These are phyloP conservation scores for Paraleonurus japonicus DNA, from an alignment of 257 asterid species.

Conservation along the genomic window DNA sequence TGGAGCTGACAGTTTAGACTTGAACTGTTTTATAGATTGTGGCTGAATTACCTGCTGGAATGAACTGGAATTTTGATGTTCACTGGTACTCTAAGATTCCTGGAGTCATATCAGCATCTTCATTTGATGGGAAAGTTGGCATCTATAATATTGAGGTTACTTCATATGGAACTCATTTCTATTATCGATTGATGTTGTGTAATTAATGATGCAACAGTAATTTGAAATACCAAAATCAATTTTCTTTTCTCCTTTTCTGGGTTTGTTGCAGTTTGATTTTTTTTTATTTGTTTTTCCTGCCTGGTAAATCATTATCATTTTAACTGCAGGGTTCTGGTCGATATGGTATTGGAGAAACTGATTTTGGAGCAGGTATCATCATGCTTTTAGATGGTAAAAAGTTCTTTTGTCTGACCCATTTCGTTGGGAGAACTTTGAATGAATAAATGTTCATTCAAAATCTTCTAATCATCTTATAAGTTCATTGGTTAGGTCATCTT, in stretches of 20 bases:
- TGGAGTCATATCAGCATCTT: constrained; percentile 94
- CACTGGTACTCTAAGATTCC: constrained; percentile 97
- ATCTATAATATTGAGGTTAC: constrained; percentile 88
- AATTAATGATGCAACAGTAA: constrained; percentile 6
- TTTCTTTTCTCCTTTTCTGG: neutral
- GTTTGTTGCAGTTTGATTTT: neutral
- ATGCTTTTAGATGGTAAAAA: constrained; percentile 12
- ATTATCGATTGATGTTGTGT: neutral
- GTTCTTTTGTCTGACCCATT: constrained; percentile 18
- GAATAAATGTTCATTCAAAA: neutral
- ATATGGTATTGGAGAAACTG: constrained; percentile 57
- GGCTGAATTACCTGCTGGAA: constrained; percentile 91
- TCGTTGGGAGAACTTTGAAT: neutral
- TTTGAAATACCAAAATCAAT: neutral
- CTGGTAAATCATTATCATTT: constrained; percentile 15
- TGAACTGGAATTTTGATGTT: constrained; percentile 96
- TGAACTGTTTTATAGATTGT: constrained; percentile 59
- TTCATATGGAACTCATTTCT: constrained; percentile 22
- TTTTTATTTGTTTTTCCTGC: neutral
- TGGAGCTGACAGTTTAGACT: neutral
- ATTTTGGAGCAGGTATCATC: constrained; percentile 65
- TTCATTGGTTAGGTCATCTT: constrained; percentile 20
- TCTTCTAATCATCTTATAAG: neutral
- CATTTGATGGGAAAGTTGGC: constrained; percentile 97
- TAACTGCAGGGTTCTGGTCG: constrained; percentile 75